Base-by-base conservation (phyloP, 768 basidiomycete species). In the Suillus hirtellus region DNA sequence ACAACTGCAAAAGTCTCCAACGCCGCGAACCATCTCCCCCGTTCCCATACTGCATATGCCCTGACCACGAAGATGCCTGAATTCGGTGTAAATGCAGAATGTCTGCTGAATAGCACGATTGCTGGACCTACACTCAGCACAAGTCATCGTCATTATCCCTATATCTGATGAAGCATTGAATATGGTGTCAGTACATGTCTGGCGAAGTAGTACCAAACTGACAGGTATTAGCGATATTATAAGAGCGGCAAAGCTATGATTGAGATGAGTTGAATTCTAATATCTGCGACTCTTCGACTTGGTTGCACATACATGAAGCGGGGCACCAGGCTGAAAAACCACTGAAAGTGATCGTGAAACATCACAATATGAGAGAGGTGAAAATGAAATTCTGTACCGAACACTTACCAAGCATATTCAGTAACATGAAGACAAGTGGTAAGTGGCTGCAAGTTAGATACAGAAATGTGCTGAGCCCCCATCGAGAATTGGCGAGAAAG, bases 401-500 rank as follows among this genome's bases (percentile, higher is more conserved):
- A 56, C 24, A 56, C 38, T 40, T 15, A 56, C 55, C 37, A 9
- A 56, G 55, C 55, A 40, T 56, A 21, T 56, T 40, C 17, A 56
- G 10, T 27, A 19, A 6, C 24, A 56, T 24, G 24, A 40, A 56
- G 55, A 5, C 24, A 40, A 40, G 10, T 17, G 55, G 55, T 9
- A 56, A 40, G 15, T 40, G 24, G 21, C 55, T 56, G 15, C 38
- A 56, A 40, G 4, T 1, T 10, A 56, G 24, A 56, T 56, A 56
- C 4, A 40, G n/a, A 15, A 24, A 11, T 40, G 37, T 56, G 38
- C 38, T 15, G 15, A 56, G 9, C 21, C 55, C 55, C 55, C 55
- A 40, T 40, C 37, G 55, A 27, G 55, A 40, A 9, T 56, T 9
- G 24, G 17, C 38, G 10, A 56, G 8, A 24, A 40, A 40, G 27